A percentile compares a stretch with the other conserved stretches of the same genome.
Evolutionary conservation across 495 filamentous ascomycete genomes (phyloP).

Genomic region (Talaromyces thailandensis): DNA sequence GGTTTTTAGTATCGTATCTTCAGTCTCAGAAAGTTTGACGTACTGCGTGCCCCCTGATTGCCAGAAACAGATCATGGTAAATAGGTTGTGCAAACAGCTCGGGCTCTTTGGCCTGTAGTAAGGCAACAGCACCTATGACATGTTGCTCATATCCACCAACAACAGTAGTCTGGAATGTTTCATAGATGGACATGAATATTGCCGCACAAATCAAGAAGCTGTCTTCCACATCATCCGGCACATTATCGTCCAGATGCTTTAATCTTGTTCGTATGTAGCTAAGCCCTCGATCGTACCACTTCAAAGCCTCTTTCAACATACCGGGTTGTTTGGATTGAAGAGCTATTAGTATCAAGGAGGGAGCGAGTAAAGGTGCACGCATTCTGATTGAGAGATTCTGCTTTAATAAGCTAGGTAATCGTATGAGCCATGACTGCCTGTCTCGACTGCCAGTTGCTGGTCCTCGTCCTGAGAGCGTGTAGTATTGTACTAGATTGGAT

Average conservation of each 20-base stretch:
- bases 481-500: neutral
- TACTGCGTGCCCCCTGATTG: neutral
- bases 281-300: slow-evolving; percentile 2
- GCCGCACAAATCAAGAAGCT: neutral
- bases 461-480: neutral
- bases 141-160: slow-evolving; percentile 1
- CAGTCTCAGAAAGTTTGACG: neutral
- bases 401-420: neutral
- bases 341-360: neutral
- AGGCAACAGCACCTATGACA: neutral
- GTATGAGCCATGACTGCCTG: neutral
- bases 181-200: slow-evolving; percentile 1
- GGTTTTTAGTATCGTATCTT: neutral
- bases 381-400: neutral
- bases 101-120: neutral
- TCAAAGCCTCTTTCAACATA: slow-evolving; percentile 3
- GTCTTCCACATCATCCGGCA: neutral
- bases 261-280: neutral
- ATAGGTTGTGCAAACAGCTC: neutral
- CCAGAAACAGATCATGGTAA: slow-evolving; percentile 1
- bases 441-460: neutral
- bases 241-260: neutral
- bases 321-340: neutral
- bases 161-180: neutral
- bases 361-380: slow-evolving; percentile 2